These are phyloP conservation scores for Hyphopichia burtonii DNA, from an alignment of 1,139 yeast genomes.

Conservation along the genomic window DNA sequence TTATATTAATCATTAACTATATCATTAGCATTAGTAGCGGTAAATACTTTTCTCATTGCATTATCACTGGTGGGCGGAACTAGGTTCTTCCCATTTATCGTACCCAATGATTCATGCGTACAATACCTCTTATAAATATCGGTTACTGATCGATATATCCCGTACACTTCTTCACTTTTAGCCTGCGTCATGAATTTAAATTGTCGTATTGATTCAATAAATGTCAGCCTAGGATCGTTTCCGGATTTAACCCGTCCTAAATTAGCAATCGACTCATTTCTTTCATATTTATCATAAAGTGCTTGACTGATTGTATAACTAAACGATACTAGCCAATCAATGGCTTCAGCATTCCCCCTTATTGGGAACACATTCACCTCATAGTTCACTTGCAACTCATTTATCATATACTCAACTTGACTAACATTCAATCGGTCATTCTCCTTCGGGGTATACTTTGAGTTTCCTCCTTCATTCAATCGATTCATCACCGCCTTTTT, in stretches of 20 bases:
- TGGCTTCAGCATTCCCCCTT: slow-evolving; percentile 45
- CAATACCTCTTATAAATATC: slow-evolving; percentile 32
- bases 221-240: slow-evolving; percentile 42
- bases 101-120: slow-evolving; percentile 27
- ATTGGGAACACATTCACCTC: slow-evolving; percentile 50
- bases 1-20: slow-evolving; percentile 16
- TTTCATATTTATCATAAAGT: slow-evolving; percentile 53
- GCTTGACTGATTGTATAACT: slow-evolving; percentile 55
- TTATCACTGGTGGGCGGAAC: slow-evolving; percentile 38
- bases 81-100: slow-evolving; percentile 25
- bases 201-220: slow-evolving; percentile 50
- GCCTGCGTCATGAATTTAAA: slow-evolving; percentile 56
- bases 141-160: slow-evolving; percentile 37
- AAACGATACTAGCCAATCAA: slow-evolving; percentile 55
- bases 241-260: slow-evolving; percentile 58
- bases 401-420: slow-evolving; percentile 33
- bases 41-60: slow-evolving; percentile 46
- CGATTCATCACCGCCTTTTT: slow-evolving; percentile 36
- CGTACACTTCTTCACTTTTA: slow-evolving; percentile 33
- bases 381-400: slow-evolving; percentile 27
- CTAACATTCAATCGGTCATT: slow-evolving; percentile 25
- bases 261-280: slow-evolving; percentile 54
- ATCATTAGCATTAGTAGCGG: slow-evolving; percentile 51
- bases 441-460: no score
- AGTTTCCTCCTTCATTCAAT: slow-evolving; percentile 8